These are phyloP conservation scores for Termitomyces sp. DNA, from an alignment of 768 basidiomycete genomes.

Conservation along the genomic window DNA sequence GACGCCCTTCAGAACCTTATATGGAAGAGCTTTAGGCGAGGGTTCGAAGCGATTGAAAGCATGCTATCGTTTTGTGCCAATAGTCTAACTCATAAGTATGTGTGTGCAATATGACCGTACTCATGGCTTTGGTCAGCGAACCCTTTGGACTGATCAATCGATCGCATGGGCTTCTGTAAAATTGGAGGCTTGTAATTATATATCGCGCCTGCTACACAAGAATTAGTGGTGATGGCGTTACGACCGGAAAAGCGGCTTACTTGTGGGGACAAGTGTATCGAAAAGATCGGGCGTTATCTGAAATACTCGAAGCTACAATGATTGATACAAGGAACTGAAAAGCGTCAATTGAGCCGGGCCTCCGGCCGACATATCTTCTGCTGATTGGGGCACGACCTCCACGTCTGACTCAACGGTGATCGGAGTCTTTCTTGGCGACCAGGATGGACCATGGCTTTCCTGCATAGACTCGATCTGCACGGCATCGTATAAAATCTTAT, in stretches of 20 bases:
- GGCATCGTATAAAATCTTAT: neutral
- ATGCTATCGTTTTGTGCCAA: neutral
- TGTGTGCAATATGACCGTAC: neutral
- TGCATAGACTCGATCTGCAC: neutral
- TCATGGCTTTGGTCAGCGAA: neutral
- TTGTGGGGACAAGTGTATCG: neutral
- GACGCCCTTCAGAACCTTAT: neutral
- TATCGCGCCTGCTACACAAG: neutral
- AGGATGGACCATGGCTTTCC: neutral
- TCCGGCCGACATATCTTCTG: conserved; percentile 11
- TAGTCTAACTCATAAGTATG: neutral
- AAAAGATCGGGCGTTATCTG: neutral
- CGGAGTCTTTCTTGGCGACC: too few species aligned
- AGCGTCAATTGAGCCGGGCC: conserved; percentile 13
- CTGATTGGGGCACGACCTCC: conserved; percentile 6
- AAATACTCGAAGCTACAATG: neutral
- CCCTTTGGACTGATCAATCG: neutral
- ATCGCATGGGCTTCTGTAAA: neutral
- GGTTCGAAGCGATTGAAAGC: neutral
- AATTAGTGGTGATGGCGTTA: neutral
- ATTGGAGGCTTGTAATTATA: neutral
- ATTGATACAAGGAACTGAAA: neutral
- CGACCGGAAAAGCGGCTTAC: neutral
- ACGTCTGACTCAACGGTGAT: too few species aligned
- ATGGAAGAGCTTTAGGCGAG: neutral